A percentile compares a stretch with the other conserved stretches of the same genome.
These are phyloP conservation scores for Lactifluus rugatus DNA, from an alignment of 768 basidiomycete species.

Conservation along the genomic window DNA sequence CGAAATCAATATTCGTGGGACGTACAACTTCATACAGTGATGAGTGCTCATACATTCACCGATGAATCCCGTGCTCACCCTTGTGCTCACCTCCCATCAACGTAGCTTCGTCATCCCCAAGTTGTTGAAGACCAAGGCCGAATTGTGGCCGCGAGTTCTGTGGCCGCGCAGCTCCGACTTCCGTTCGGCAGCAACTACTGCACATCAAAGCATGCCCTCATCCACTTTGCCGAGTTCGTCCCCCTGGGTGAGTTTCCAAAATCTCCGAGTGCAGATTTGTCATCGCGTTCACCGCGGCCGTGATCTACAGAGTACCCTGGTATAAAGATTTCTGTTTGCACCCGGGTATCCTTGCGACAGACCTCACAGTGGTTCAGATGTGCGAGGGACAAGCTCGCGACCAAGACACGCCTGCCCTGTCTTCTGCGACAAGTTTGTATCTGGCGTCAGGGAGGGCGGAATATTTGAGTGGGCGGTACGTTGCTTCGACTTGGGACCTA, in stretches of 20 bases:
- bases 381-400: not conserved
- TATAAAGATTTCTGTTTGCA: no score
- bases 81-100: not conserved
- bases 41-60: no score
- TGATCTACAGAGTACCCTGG: no score
- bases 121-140: conserved; percentile 1
- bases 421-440: not conserved
- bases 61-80: no score
- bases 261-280: no score
- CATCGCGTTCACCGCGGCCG: no score
- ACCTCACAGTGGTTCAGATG: not conserved
- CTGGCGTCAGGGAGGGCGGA: not conserved
- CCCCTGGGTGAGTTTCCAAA: not conserved
- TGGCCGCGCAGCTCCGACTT: not conserved
- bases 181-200: conserved; percentile 8
- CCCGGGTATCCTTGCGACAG: no score
- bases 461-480: conserved; percentile 5
- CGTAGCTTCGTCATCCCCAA: not conserved
- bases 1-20: conserved; percentile 12
- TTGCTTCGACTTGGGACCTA: conserved; percentile 9
- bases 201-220: not conserved
- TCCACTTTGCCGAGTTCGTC: not conserved
- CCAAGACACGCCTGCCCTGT: not conserved
- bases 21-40: conserved; percentile 9
- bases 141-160: not conserved